Base-by-base conservation (phyloP, 2,329 filamentous ascomycete species). In the Trichoderma sp. region DNA sequence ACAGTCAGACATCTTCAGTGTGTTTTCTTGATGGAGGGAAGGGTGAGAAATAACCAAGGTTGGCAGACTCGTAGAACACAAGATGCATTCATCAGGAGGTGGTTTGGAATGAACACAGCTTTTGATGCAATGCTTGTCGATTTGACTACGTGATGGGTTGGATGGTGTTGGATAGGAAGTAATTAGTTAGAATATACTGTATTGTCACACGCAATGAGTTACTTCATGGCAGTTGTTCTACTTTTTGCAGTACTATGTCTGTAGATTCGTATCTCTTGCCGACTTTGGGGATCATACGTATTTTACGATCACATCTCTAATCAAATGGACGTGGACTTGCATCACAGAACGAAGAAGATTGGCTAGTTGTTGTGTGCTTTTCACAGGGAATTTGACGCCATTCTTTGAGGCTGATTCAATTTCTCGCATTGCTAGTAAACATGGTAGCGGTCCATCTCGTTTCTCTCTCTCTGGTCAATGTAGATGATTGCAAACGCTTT, bases 221-320 rank as follows among this genome's bases (percentile, higher is more conserved):
- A 1, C 15, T 4, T 9, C 39, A 4, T 4, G 39, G 15, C 6
- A 2, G n/a, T 43, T n/a, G 3, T 2, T 43, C 7, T n/a, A 34
- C 6, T 0, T n/a, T n/a, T n/a, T 43, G 2, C 15, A n/a, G 7
- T 1, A 43, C 3, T 7, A 4, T 17, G n/a, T 9, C 3, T 4
- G 15, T n/a, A 43, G 7, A n/a, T 3, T n/a, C 7, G 3, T 4
- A 4, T 9, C 39, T 43, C 39, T 9, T 9, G 3, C n/a, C 7
- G 17, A n/a, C 1, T n/a, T n/a, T 43, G 39, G 17, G 7, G 7
- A 43, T 9, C 39, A 9, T 4, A 9, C 15, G 39, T 43, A 43
- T 43, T 43, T 43, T 0, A 17, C 15, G 15, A 1, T 17, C 39
- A n/a, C 15, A 43, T n/a, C 6, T 9, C 39, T n/a, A 2, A 43